A percentile compares a stretch with the other conserved stretches of the same genome.
These are phyloP conservation scores for Stephanodiscus triporus DNA, from an alignment of 108 stramenopile species.

Conservation along the genomic window DNA sequence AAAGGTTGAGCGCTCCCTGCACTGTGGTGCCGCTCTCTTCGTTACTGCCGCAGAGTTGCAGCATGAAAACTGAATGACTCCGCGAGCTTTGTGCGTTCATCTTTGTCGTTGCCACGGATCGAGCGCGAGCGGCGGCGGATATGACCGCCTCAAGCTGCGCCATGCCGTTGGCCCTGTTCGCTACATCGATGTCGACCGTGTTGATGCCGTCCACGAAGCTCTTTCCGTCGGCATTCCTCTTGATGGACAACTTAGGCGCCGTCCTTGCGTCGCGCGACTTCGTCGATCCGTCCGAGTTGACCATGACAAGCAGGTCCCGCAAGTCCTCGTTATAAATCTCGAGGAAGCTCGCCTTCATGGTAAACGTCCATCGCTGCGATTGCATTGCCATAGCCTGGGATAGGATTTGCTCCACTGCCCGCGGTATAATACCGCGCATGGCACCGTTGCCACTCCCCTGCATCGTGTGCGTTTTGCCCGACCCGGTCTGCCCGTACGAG, in stretches of 20 bases:
- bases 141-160: conserved; percentile 88
- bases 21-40: conserved; percentile 86
- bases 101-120: conserved; percentile 95
- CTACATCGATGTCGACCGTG: conserved; percentile 78
- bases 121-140: conserved; percentile 84
- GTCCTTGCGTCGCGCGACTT: conserved; percentile 27
- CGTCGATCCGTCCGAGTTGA: conserved; percentile 54
- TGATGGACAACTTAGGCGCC: conserved; percentile 75
- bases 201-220: conserved; percentile 93
- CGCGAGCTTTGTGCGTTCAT: conserved; percentile 98
- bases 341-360: conserved; percentile 92
- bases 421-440: conserved; percentile 92
- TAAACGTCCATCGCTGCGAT: conserved; percentile 94
- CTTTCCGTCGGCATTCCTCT: conserved; percentile 74
- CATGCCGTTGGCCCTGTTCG: conserved; percentile 61
- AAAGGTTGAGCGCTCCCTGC: conserved; percentile 94
- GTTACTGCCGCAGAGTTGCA: conserved; percentile 92
- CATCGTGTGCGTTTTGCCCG: conserved; percentile 92
- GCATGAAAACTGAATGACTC: conserved; percentile 98
- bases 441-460: conserved; percentile 77
- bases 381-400: conserved; percentile 77
- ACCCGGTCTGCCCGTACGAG: conserved; percentile 79
- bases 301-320: conserved; percentile 86
- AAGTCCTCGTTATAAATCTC: conserved; percentile 99
- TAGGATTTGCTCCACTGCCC: conserved; percentile 90